Base-by-base conservation (phyloP, 495 filamentous ascomycete genomes). In the Aspergillus homomorphus region DNA sequence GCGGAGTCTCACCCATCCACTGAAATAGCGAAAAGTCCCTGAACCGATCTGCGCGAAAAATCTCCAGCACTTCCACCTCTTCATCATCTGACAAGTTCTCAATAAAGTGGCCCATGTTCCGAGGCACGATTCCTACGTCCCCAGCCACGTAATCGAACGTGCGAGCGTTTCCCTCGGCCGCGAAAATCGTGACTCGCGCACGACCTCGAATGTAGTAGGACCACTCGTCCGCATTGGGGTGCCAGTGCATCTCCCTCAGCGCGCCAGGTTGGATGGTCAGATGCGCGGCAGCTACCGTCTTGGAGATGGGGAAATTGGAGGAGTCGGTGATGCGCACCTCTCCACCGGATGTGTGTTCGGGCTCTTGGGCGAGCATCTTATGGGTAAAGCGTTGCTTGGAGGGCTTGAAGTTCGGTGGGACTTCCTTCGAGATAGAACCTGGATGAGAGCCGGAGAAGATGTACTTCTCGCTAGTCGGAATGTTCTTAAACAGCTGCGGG, bases 1-100 rank as follows among this genome's bases (percentile, higher is more conserved):
- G 72, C 21, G 86, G 86, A 15, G 84, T 86, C 73, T 86, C 82
- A 4, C 84, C 86, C 62, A 89, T 66, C 86, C 86, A 89, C 68
- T 89, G 84, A 64, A 85, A 85, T 16, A 88, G 72, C 4, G 80
- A 84, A 62, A 89, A 85, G 54, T 88, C 85, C 41, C 78, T 70
- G 58, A 84, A 84, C 59, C 79, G 70, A 52, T 84, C 82, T 0
- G 81, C 76, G 9, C 79, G 73, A 68, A 85, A 85, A 14, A 86
- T 72, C 63, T 86, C 83, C 41, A 86, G 68, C 72, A 85, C 76
- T 62, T 84, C 81, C n/a, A 86, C 54, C 1, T 68, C 66, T 43
- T 82, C 80, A 54, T 84, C 80, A 42, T 84, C 81, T 4, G 38
- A 44, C 19, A 54, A 41, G 24, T 54, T 54, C 53, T 54, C 53